These are phyloP conservation scores for Penicillium expansum DNA, from an alignment of 2,329 filamentous ascomycete genomes.

Conservation along the genomic window DNA sequence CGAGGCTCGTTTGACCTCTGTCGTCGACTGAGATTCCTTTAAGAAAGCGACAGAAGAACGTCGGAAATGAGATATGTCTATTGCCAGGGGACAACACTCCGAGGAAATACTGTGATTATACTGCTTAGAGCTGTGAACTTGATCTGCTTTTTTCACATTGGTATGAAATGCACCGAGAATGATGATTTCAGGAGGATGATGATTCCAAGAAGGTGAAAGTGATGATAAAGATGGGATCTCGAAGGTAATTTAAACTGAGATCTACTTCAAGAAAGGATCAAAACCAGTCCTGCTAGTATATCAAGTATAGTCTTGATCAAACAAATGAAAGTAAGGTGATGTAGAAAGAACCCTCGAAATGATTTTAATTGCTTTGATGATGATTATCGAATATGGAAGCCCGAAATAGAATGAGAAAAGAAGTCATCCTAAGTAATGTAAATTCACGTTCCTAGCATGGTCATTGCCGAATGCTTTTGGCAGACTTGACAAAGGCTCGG, in stretches of 20 bases:
- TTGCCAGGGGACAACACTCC: neutral
- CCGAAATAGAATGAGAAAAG: neutral
- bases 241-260: neutral
- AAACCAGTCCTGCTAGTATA: neutral
- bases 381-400: neutral
- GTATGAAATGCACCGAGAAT: neutral
- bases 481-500: conserved; percentile 70
- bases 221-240: neutral
- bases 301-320: neutral
- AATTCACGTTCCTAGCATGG: neutral
- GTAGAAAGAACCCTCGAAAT: neutral
- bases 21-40: neutral
- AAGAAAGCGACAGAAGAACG: neutral
- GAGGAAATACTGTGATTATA: neutral
- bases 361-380: neutral
- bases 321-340: neutral
- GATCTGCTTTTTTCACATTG: neutral
- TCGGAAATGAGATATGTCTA: neutral
- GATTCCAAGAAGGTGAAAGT: neutral
- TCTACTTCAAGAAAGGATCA: neutral
- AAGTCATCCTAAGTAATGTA: conserved; percentile 4
- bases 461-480: conserved; percentile 53
- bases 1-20: neutral
- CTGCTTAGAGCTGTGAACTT: neutral
- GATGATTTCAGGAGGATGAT: too few relatives aligned